Evolutionary conservation across 108 stramenopile genomes (phyloP), one percentile per base, ranked within the genome.

Genomic region (Stephanodiscus minutulus): DNA sequence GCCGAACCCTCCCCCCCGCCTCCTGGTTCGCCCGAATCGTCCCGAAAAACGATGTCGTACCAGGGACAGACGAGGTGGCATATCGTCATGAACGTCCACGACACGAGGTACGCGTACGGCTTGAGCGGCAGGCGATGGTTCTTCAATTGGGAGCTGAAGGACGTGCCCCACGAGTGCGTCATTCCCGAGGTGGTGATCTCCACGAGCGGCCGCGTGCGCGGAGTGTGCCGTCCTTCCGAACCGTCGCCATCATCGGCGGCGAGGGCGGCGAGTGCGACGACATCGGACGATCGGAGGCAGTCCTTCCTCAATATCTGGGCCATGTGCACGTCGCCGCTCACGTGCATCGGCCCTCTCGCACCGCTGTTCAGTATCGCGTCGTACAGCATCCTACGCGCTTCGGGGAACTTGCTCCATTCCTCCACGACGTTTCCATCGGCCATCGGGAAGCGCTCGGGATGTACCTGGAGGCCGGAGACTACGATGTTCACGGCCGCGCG

Each of bases 291-390:
- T 28, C 63, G 66, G 17, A 67, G 24, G 50, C 89, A 89, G 56
- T 89, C 88, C 49, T 89, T 90, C 18, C 88, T 63, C 60, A 86
- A 48, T 35, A 94, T 66, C 74, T 94, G 88, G 50, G 82, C 57
- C 85, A 94, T 86, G 72, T 94, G 93, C 9, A 94, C 89, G 69
- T 94, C 93, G 11, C 93, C 93, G 54, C 73, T 80, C 0, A 94
- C 64, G 21, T 91, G 43, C 18, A 94, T 74, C 10, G 87, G 87
- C 35, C 87, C 75, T 11, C 41, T 60, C 21, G 80, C 87, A 41
- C 79, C 79, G 22, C 88, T 82, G 50, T 87, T 84, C 61, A 89
- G 48, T 20, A 96, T 47, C 13, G 77, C 55, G 53, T 96, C 82
- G 65, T 90, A 88, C 21, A 96, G 67, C 33, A 88, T 73, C 58